These are phyloP conservation scores for Dryas alaskensis DNA, from an alignment of 306 rosid genomes.

Conservation along the genomic window DNA sequence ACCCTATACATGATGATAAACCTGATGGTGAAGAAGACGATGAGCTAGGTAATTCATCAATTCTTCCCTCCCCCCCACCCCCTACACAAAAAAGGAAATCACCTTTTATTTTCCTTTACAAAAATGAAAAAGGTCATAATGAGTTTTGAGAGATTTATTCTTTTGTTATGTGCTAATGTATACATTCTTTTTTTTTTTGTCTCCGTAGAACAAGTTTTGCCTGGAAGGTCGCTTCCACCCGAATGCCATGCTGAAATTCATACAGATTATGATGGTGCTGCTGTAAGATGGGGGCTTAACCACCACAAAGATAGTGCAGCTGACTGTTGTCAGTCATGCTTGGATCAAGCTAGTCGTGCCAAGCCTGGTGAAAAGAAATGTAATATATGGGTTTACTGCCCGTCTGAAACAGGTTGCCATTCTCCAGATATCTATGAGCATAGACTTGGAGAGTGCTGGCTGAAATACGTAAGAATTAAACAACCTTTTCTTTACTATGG, in stretches of 20 bases:
- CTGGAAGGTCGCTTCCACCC: conserved; percentile 71
- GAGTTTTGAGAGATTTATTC: conserved; percentile 16
- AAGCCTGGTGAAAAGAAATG: conserved; percentile 71
- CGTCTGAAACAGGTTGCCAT: conserved; percentile 77
- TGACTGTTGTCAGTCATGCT: conserved; percentile 94
- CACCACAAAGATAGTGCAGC: conserved; percentile 95
- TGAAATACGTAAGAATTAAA: conserved; percentile 69
- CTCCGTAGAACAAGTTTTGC: conserved; percentile 62
- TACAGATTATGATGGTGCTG: conserved; percentile 82
- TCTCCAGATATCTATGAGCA: conserved; percentile 89
- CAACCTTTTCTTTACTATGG: conserved; percentile 7
- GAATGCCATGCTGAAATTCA: conserved; percentile 74
- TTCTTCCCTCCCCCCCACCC: not conserved
- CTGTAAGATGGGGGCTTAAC: conserved; percentile 95
- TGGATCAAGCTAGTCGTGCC: conserved; percentile 71
- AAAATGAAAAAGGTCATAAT: not conserved
- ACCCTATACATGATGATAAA: conserved; percentile 68
- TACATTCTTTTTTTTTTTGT: conserved; percentile 11
- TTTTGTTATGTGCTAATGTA: conserved; percentile 18
- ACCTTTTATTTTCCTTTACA: not conserved
- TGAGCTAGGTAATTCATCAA: conserved; percentile 48
- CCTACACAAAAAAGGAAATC: not conserved
- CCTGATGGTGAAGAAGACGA: conserved; percentile 56
- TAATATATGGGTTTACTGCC: conserved; percentile 96
- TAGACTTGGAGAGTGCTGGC: conserved; percentile 87